phyloP scores from a whole-genome alignment of 176 grass and related monocot genomes.

The Oryza meridionalis region DNA sequence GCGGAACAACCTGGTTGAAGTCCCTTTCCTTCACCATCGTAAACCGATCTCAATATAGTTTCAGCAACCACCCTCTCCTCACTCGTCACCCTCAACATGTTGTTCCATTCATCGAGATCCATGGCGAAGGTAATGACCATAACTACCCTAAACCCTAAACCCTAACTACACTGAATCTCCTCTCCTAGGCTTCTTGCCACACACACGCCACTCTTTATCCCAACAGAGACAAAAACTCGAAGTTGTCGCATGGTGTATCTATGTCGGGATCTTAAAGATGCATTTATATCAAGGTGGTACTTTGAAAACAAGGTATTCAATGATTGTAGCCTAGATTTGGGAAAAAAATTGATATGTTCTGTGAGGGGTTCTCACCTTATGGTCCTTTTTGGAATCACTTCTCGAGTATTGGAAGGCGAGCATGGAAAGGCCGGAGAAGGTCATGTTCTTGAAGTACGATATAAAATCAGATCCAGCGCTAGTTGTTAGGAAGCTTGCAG shows the following conservation, averaged over 20 bases:
- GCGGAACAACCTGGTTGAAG: conserved; percentile 16
- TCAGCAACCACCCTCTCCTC: neutral
- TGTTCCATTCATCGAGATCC: conserved; percentile 14
- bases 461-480: neutral
- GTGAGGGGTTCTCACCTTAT: neutral
- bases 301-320: neutral
- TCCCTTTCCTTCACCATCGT: neutral
- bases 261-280: conserved; percentile 9
- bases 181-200: conserved; percentile 10
- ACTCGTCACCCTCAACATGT: neutral
- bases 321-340: neutral
- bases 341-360: neutral
- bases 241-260: neutral
- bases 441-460: conserved; percentile 19
- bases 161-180: neutral
- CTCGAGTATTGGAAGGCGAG: conserved; percentile 27
- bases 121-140: neutral
- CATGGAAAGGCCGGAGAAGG: neutral
- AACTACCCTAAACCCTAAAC: too few relatives aligned
- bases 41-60: neutral
- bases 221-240: rapidly evolving
- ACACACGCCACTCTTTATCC: neutral
- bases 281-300: conserved; percentile 1
- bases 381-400: conserved; percentile 22
- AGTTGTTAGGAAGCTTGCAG: neutral